phyloP scores from a whole-genome alignment of 768 basidiomycete genomes.

The Xerocomus potaroensis region DNA sequence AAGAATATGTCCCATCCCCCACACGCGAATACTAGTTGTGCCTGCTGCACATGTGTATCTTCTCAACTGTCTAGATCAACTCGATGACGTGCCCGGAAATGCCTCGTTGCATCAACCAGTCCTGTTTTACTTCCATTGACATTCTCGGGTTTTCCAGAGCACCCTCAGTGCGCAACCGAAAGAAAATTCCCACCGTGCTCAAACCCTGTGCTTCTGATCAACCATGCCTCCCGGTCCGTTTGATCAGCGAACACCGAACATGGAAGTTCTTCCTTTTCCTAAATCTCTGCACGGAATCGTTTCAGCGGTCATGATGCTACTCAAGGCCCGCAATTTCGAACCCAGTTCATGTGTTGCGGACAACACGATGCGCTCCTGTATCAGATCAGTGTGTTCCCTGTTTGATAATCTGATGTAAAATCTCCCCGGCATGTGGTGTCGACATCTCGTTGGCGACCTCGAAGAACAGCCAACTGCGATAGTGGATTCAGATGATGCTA shows the following conservation, averaged over 20 bases:
- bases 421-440: background rate
- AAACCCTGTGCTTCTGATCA: slow-evolving; percentile 13
- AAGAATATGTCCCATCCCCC: background rate
- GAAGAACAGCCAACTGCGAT: no score
- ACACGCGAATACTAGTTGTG: no score
- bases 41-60: slow-evolving; percentile 2
- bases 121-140: background rate
- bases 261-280: background rate
- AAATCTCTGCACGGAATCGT: slow-evolving; percentile 1
- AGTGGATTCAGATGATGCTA: no score
- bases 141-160: background rate
- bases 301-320: background rate
- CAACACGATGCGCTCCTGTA: background rate
- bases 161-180: background rate
- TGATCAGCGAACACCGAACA: slow-evolving; percentile 7
- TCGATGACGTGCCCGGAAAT: background rate
- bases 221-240: slow-evolving; percentile 5
- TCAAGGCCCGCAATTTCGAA: slow-evolving; percentile 3
- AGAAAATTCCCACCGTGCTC: background rate
- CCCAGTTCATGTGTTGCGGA: background rate
- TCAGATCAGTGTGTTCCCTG: no score
- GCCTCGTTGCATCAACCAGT: slow-evolving; percentile 17
- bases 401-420: background rate
- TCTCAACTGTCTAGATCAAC: slow-evolving; percentile 2
- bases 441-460: no score